These are phyloP conservation scores for Aspergillus sp. DNA, from an alignment of 2,329 filamentous ascomycete species.

Conservation along the genomic window DNA sequence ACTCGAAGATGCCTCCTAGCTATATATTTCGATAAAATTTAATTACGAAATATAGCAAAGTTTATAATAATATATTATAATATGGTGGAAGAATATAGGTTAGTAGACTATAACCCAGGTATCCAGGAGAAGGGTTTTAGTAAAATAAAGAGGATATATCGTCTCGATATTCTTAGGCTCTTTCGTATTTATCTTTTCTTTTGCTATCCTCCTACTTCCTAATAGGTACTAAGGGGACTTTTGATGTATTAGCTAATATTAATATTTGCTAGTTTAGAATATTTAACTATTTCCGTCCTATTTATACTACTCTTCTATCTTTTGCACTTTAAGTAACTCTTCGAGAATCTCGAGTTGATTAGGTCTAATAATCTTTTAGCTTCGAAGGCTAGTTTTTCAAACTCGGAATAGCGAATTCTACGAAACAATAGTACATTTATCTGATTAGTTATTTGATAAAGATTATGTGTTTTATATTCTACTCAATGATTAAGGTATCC, in stretches of 20 bases:
- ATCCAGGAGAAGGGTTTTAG: neutral
- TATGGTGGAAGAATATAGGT: neutral
- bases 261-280: neutral
- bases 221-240: no score
- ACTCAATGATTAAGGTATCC: no score
- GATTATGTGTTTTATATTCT: no score
- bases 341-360: neutral
- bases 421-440: no score
- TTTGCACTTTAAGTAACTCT: neutral
- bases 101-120: neutral
- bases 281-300: neutral
- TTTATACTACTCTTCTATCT: neutral
- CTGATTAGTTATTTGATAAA: no score
- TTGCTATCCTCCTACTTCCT: no score
- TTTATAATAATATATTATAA: neutral
- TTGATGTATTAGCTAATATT: neutral
- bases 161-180: neutral
- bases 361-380: neutral
- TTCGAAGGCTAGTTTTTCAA: neutral
- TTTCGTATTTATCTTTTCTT: neutral
- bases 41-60: neutral
- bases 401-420: neutral
- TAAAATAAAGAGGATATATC: neutral
- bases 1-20: neutral
- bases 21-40: neutral